Evolutionary conservation across 768 basidiomycete genomes (phyloP).

Genomic region (Paxillus ammoniavirescens): DNA sequence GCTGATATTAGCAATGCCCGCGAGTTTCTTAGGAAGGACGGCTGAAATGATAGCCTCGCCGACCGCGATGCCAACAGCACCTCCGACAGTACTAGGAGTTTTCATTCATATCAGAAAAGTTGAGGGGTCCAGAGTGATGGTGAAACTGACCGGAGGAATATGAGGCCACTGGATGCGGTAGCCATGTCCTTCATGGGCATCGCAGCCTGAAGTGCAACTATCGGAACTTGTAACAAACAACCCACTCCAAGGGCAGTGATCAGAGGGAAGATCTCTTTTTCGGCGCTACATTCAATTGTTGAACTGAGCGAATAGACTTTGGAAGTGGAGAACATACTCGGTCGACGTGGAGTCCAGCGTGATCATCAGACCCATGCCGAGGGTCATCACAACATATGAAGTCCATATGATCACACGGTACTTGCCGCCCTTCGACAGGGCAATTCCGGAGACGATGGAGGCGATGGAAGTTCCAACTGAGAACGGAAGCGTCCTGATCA

Average conservation of each 20-base stretch:
- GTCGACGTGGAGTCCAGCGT: constrained; percentile 59
- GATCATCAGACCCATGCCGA: constrained; percentile 75
- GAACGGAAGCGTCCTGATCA: constrained; percentile 68
- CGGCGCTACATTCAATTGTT: constrained; percentile 40
- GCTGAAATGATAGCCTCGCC: constrained; percentile 71
- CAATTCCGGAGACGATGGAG: constrained; percentile 55
- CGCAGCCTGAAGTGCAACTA: constrained; percentile 77
- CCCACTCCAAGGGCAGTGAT: constrained; percentile 67
- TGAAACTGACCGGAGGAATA: constrained; percentile 57
- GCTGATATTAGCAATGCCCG: constrained; percentile 30
- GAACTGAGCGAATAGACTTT: neutral
- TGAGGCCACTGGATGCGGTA: constrained; percentile 68
- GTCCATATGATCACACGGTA: constrained; percentile 67
- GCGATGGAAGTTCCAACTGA: constrained; percentile 58
- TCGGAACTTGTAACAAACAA: constrained; percentile 62
- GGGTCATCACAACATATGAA: constrained; percentile 50
- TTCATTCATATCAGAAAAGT: neutral
- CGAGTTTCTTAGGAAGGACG: constrained; percentile 39
- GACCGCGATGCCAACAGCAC: constrained; percentile 72
- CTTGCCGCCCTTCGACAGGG: constrained; percentile 54
- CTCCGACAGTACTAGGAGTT: constrained; percentile 58
- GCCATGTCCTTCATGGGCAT: constrained; percentile 91
- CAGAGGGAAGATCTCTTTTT: constrained; percentile 62
- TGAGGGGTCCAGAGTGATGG: neutral
- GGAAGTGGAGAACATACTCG: constrained; percentile 29